phyloP scores from a whole-genome alignment of 2,329 filamentous ascomycete species.

The Exophiala alcalophila region DNA sequence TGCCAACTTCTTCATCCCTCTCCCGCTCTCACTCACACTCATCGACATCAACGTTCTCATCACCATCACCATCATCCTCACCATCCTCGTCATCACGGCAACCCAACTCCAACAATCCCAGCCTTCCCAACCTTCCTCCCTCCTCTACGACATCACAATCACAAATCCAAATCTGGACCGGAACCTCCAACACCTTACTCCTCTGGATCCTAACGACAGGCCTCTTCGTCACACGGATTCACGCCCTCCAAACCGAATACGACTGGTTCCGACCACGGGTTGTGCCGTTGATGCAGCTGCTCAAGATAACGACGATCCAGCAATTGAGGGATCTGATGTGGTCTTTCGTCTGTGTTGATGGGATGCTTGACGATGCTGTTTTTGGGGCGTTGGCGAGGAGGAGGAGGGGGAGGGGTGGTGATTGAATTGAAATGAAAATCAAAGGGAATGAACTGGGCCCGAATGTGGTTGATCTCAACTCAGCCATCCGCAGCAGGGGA shows the following conservation, averaged over 20 bases:
- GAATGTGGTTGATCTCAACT: too few relatives aligned
- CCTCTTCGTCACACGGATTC: conserved; percentile 1
- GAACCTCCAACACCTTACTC: conserved; percentile 9
- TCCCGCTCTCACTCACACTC: not conserved
- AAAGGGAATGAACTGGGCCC: too few relatives aligned
- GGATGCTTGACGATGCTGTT: conserved; percentile 15
- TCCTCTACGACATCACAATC: too few relatives aligned
- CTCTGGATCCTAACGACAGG: conserved; percentile 18
- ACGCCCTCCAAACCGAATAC: conserved; percentile 3
- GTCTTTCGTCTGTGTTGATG: conserved; percentile 13
- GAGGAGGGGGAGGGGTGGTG: too few relatives aligned
- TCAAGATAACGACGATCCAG: conserved; percentile 4
- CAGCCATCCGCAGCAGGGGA: too few relatives aligned
- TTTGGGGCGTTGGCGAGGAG: too few relatives aligned
- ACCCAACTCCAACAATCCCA: too few relatives aligned
- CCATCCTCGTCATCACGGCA: too few relatives aligned
- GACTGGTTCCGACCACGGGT: conserved; percentile 10
- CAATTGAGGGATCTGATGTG: conserved; percentile 3
- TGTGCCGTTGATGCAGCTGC: conserved; percentile 1
- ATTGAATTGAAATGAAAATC: too few relatives aligned
- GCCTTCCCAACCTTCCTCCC: too few relatives aligned
- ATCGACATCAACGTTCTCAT: not conserved
- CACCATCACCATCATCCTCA: too few relatives aligned
- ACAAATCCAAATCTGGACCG: conserved; percentile 10
- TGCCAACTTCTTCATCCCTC: not conserved